A percentile compares a stretch with the other conserved stretches of the same genome.
phyloP scores from a whole-genome alignment of 2,329 filamentous ascomycete genomes.

The Colletotrichum siamense region DNA sequence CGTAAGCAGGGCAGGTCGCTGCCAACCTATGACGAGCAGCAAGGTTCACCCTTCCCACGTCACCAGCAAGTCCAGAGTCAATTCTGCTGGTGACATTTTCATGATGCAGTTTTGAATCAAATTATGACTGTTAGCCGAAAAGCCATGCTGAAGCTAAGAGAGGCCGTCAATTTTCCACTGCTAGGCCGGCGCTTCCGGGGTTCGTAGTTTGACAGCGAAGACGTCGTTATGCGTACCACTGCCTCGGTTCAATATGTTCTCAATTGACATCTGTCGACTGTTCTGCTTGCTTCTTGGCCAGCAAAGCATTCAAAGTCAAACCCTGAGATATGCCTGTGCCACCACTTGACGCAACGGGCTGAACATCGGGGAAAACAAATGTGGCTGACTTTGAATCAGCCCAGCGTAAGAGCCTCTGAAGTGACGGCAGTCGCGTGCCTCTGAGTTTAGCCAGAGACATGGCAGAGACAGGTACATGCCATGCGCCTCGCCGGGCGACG shows the following conservation, averaged over 20 bases:
- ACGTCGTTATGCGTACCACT: not conserved
- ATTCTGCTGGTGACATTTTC: not conserved
- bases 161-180: too few species aligned
- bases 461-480: not conserved
- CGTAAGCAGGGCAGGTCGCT: not conserved
- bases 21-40: not conserved
- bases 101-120: not conserved
- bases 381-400: not conserved
- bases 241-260: not conserved
- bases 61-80: conserved; percentile 1
- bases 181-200: not conserved
- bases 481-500: not conserved
- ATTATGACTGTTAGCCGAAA: not conserved
- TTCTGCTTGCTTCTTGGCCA: not conserved
- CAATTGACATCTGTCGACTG: not conserved
- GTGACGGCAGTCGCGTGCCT: not conserved
- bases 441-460: not conserved
- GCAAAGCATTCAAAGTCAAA: not conserved
- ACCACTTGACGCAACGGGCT: not conserved
- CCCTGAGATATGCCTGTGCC: not conserved
- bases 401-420: not conserved
- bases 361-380: not conserved
- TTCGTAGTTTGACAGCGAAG: not conserved
- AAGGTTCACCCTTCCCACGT: not conserved
- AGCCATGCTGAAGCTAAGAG: not conserved